Evolutionary conservation across 257 asterid genomes (phyloP).

Genomic region (Solanum ossicruentum): DNA sequence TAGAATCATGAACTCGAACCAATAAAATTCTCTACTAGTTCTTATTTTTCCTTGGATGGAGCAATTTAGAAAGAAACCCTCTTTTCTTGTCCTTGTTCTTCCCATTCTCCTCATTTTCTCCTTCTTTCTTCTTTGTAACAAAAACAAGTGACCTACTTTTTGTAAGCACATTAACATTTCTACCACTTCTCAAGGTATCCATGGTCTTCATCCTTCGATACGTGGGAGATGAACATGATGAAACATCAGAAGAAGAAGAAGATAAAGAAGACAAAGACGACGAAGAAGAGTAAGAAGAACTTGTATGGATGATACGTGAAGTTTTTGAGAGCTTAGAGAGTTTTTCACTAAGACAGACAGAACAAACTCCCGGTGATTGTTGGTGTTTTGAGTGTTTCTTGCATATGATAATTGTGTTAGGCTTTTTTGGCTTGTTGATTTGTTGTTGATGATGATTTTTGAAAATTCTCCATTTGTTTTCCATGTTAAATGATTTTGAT

Average conservation of each 20-base stretch:
- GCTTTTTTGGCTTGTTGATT: slow-evolving; percentile 7
- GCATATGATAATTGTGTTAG: slow-evolving; percentile 13
- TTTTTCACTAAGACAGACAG: slow-evolving; percentile 47
- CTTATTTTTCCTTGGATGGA: slow-evolving; percentile 14
- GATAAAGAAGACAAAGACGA: slow-evolving; percentile 37
- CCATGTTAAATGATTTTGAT: not conserved
- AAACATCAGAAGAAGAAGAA: slow-evolving; percentile 27
- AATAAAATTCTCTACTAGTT: not conserved
- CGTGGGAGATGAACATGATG: slow-evolving; percentile 43
- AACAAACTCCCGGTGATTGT: slow-evolving; percentile 73
- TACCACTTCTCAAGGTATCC: not conserved
- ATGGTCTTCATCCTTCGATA: not conserved
- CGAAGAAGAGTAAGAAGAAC: slow-evolving; percentile 13
- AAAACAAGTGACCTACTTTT: slow-evolving; percentile 56
- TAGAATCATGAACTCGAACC: not conserved
- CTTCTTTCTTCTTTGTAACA: slow-evolving; percentile 11
- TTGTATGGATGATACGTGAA: slow-evolving; percentile 2
- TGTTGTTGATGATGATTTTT: not conserved
- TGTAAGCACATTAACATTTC: slow-evolving; percentile 7
- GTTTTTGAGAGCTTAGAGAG: slow-evolving; percentile 22
- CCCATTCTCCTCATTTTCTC: not conserved
- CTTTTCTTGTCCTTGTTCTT: slow-evolving; percentile 28
- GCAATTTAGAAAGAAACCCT: slow-evolving; percentile 60
- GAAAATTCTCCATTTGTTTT: slow-evolving; percentile 24
- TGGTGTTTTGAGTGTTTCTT: slow-evolving; percentile 57